A percentile compares a stretch with the other conserved stretches of the same genome.
Evolutionary conservation across 208 protist species (phyloP).

Genomic region (Blechomonas ayalai): DNA sequence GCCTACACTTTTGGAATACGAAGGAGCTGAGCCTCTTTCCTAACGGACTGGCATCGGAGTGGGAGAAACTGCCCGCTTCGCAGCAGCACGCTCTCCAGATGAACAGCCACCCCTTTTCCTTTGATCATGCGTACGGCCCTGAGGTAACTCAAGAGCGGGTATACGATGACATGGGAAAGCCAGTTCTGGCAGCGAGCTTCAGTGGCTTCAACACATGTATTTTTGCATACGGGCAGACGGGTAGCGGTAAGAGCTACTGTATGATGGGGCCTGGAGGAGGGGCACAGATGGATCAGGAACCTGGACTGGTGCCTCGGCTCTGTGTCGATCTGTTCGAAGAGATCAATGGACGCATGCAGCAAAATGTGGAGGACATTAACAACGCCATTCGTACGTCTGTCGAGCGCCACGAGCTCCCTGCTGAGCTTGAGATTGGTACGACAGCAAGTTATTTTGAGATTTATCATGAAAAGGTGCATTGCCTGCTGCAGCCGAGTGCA

Average conservation of each 20-base stretch:
- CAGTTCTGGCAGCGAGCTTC: conserved; percentile 82
- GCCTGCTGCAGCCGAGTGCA: conserved; percentile 39
- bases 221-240: conserved; percentile 91
- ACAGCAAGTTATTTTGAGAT: conserved; percentile 90
- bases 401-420: conserved; percentile 9
- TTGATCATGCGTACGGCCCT: conserved; percentile 62
- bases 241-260: conserved; percentile 83
- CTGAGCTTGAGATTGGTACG: conserved; percentile 53
- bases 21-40: conserved; percentile 46
- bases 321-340: conserved; percentile 67
- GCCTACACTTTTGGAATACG: conserved; percentile 29
- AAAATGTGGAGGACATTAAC: conserved; percentile 2
- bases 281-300: conserved; percentile 27
- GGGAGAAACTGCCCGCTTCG: conserved; percentile 1
- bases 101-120: conserved; percentile 51
- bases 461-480: conserved; percentile 83
- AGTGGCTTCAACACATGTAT: conserved; percentile 86
- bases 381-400: conserved; percentile 1
- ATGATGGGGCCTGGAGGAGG: conserved; percentile 84
- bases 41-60: conserved; percentile 7
- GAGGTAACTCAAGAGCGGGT: conserved; percentile 61
- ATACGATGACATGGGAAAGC: conserved; percentile 82
- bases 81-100: conserved; percentile 5
- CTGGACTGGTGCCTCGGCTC: conserved; percentile 81
- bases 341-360: conserved; percentile 9